Base-by-base conservation (phyloP, 768 basidiomycete species). In the Pleurotus ostreatus region DNA sequence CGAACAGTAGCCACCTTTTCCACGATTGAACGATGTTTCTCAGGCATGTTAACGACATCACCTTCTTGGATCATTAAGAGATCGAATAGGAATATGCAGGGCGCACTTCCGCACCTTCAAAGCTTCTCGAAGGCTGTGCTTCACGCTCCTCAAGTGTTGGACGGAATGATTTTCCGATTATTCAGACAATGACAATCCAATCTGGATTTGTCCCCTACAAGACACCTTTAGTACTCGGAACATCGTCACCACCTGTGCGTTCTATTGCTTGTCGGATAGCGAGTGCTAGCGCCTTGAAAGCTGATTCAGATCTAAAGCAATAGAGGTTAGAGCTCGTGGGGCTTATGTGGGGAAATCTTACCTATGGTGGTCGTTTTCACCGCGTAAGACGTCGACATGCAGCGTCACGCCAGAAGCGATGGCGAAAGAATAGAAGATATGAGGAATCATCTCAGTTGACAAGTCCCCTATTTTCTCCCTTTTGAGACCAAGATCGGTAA, bases 361-460 rank as follows among this genome's bases (percentile, higher is more conserved):
- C 96, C 91, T 85, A 72, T 98, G 97, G 70, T 99, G 97, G 66
- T 99, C 97, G 72, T 99, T 99, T 64, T 93, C 88, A 41, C 97
- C 97, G 34, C 94, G 81, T 43, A 99, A 77, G 43, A 93, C 94
- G 65, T 99, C 97, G 49, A 98, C 81, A 66, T 98, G 96, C 46
- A 99, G 77, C 2, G 97, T 98, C 18, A 86, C 88, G 5, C 95
- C 95, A 1, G 96, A 90, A 0, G 93, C 92, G 60, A 94, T 94
- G n/a, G 96, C 92, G 67, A 99, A 99, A 3, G 94, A 97, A 74
- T 97, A 89, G 70, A 99, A 92, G 54, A 99, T 81, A 69, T 99
- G 97, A 30, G 96, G 92, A 55, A 99, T 86, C 95, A 99, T 98
- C 76, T 99, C 97, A 5, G 93, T 93, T 22, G 92, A 94, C 49